A percentile compares a stretch with the other conserved stretches of the same genome.
These are phyloP conservation scores for Apiospora phragmitis DNA, from an alignment of 2,329 filamentous ascomycete genomes.

Conservation along the genomic window DNA sequence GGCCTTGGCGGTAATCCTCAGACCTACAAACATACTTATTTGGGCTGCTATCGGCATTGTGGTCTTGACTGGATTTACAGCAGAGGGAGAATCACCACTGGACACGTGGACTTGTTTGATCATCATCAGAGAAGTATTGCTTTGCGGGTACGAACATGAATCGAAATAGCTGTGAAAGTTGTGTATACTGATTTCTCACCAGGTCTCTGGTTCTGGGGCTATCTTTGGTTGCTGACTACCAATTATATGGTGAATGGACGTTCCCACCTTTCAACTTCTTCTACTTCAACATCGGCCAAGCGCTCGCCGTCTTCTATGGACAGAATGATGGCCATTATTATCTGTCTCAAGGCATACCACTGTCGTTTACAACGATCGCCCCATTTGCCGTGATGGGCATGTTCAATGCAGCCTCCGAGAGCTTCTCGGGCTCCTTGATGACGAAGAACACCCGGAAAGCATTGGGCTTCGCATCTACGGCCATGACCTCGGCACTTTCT, in stretches of 20 bases:
- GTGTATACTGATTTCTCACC: constrained; percentile 13
- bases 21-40: constrained; percentile 86
- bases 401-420: constrained; percentile 46
- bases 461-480: constrained; percentile 58
- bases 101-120: constrained; percentile 45
- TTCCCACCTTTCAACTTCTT: constrained; percentile 87
- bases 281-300: constrained; percentile 86
- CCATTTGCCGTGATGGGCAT: constrained; percentile 73
- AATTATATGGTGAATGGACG: constrained; percentile 83
- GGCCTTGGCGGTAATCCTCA: constrained; percentile 78
- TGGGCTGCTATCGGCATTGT: constrained; percentile 70
- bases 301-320: constrained; percentile 90
- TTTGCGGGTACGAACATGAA: constrained; percentile 54
- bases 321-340: constrained; percentile 92
- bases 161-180: neutral
- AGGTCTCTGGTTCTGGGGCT: constrained; percentile 57
- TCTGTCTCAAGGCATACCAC: constrained; percentile 81
- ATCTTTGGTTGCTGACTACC: constrained; percentile 68
- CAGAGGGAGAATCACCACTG: constrained; percentile 42
- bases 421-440: constrained; percentile 33
- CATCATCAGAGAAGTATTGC: constrained; percentile 61
- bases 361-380: constrained; percentile 80
- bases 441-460: constrained; percentile 49
- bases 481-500: constrained; percentile 66
- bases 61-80: constrained; percentile 44